Conservation (phyloP, 805 yeast species). For the Dipodascus albidus region DNA sequence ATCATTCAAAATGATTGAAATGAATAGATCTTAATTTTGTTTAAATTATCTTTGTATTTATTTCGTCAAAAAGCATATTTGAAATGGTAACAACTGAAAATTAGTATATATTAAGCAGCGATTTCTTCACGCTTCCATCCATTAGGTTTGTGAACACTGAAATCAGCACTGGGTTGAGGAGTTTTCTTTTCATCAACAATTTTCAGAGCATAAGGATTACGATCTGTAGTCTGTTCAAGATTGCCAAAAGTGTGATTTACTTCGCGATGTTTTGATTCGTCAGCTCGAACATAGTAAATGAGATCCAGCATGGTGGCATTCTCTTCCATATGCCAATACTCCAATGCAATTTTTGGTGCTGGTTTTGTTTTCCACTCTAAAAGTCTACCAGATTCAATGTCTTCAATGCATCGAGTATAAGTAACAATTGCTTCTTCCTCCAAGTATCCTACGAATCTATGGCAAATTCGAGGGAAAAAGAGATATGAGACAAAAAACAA, state of each 20-base stretch:
- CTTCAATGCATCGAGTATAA: conserved; percentile 48
- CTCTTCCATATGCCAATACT: conserved; percentile 50
- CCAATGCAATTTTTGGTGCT: conserved; percentile 39
- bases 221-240: conserved; percentile 38
- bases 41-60: too few species aligned
- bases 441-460: conserved; percentile 64
- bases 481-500: conserved; percentile 50
- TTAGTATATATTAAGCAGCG: too few species aligned
- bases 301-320: conserved; percentile 47
- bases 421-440: conserved; percentile 72
- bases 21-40: too few species aligned
- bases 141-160: conserved; percentile 16
- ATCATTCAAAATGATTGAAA: too few species aligned
- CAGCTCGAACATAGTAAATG: conserved; percentile 54
- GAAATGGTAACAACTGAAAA: too few species aligned
- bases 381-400: conserved; percentile 38
- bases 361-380: conserved; percentile 32
- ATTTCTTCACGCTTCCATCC: conserved; percentile 29
- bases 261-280: conserved; percentile 70
- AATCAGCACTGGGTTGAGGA: conserved; percentile 27
- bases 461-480: conserved; percentile 51
- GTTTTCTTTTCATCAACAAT: conserved; percentile 18
- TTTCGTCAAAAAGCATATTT: too few species aligned
- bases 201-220: conserved; percentile 56
- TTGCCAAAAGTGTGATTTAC: conserved; percentile 71